A percentile compares a stretch with the other conserved stretches of the same genome.
Evolutionary conservation across 352 stramenopile genomes (phyloP).

Genomic region (Pythium folliculosum): DNA sequence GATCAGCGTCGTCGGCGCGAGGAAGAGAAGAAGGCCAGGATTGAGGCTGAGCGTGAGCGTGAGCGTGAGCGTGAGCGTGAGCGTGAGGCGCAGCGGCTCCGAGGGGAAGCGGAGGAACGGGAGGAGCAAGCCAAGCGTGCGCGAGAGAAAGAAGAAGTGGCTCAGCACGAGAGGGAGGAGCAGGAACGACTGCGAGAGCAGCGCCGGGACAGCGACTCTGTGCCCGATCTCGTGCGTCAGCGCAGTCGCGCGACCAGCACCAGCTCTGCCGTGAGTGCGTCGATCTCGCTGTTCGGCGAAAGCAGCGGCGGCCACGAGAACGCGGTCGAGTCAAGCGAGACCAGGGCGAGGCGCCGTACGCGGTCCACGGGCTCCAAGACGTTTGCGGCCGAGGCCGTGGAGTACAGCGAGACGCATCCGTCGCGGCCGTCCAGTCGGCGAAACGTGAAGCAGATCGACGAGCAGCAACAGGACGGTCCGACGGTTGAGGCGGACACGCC

Average conservation of each 20-base stretch:
- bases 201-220: constrained; percentile 19
- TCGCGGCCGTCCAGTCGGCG: constrained; percentile 4
- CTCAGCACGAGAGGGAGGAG: neutral
- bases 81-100: neutral
- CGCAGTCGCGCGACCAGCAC: neutral
- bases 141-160: constrained; percentile 4
- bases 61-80: neutral
- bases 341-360: neutral
- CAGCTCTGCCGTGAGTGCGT: neutral
- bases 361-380: constrained; percentile 9
- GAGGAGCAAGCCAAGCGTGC: constrained; percentile 3
- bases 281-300: neutral
- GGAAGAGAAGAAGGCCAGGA: constrained; percentile 11
- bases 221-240: constrained; percentile 5
- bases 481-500: neutral
- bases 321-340: neutral
- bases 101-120: constrained; percentile 28
- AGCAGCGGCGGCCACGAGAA: neutral
- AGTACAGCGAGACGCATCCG: neutral
- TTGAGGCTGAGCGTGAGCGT: constrained; percentile 7
- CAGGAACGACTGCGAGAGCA: neutral
- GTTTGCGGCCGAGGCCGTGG: constrained; percentile 10
- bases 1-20: constrained; percentile 6
- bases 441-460: neutral
- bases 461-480: neutral